Evolutionary conservation across 495 filamentous ascomycete genomes (phyloP).

Genomic region (Aspergillus affinis): DNA sequence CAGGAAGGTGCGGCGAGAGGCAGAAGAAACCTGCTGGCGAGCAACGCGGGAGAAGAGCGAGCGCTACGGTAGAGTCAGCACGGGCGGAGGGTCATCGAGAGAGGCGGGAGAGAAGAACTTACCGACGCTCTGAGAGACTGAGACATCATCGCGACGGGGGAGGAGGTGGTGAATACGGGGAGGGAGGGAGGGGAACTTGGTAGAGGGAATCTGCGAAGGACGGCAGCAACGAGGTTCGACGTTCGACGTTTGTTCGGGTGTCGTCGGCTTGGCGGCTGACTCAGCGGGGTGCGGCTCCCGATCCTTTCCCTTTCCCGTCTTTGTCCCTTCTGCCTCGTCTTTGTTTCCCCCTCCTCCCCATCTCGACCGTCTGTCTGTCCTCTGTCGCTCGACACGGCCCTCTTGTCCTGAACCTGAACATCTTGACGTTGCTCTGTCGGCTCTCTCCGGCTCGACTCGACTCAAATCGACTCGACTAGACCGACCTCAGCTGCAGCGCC

Average conservation of each 20-base stretch:
- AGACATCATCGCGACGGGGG: constrained; percentile 60
- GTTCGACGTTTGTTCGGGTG: constrained; percentile 30
- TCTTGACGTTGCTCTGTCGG: constrained; percentile 25
- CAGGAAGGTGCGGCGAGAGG: constrained; percentile 79
- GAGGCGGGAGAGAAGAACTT: constrained; percentile 24
- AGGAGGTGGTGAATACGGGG: constrained; percentile 26
- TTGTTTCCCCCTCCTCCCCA: constrained; percentile 4
- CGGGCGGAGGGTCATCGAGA: constrained; percentile 12
- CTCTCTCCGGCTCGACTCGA: background rate
- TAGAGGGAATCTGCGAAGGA: constrained; percentile 23
- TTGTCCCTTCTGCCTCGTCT: constrained; percentile 10
- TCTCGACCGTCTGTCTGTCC: constrained; percentile 2
- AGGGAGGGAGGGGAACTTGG: constrained; percentile 29
- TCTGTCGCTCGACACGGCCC: constrained; percentile 33
- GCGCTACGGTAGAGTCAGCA: constrained; percentile 56
- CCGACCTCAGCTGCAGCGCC: constrained; percentile 27
- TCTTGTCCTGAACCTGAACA: constrained; percentile 29
- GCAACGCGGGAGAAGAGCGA: constrained; percentile 74
- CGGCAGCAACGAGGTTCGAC: constrained; percentile 24
- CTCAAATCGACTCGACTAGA: background rate
- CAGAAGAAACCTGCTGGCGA: constrained; percentile 62
- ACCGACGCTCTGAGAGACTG: constrained; percentile 68
- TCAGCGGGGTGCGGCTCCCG: constrained; percentile 26
- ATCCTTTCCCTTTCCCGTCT: constrained; percentile 1
- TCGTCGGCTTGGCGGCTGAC: constrained; percentile 31